Base-by-base conservation (phyloP, 2,329 filamentous ascomycete genomes). In the Didymella lethalis region DNA sequence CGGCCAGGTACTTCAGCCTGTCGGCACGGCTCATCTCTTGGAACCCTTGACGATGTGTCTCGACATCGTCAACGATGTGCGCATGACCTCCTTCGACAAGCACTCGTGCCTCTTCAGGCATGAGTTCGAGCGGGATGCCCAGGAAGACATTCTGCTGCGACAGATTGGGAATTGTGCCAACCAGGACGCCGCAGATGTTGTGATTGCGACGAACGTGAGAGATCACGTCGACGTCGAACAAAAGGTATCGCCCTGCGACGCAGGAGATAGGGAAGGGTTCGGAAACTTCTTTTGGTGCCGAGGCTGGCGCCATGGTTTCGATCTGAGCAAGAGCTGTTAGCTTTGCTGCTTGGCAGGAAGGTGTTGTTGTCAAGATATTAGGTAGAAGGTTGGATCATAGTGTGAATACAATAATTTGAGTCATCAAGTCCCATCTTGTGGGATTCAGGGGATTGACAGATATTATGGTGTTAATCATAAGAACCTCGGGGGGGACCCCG, bases 141-240 rank as follows among this genome's bases (percentile, higher is more conserved):
- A 94, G 85, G 75, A 98, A 98, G 57, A 97, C 86, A 79, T 97
- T 98, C 79, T 99, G 95, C 68, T 96, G 94, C 6, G 93, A 93
- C 57, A 92, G 89, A 78, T 98, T 93, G 2, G 95, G 94, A 29
- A 97, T 87, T 7, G 91, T 93, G 57, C 95, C 95, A 59, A 91
- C 88, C 54, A 97, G 84, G 31, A 95, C 90, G 63, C 93, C 93
- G 72, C 90, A 93, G 69, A 97, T 92, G 75, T 92, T 88, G 80
- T 97, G 86, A 69, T 87, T 83, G 62, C 91, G 88, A 65, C 95
- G 90, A 63, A 97, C 83, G 75, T 89, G 85, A 69, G 90, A 88
- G 60, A 93, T 90, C 64, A 88, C 87, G 73, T 93, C 86, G 69
- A 92, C 86, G 75, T 96, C 92, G 82, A 97, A 98, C 67, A 99